phyloP scores from a whole-genome alignment of 1,284 basidiomycete species.

The Meira nashicola region DNA sequence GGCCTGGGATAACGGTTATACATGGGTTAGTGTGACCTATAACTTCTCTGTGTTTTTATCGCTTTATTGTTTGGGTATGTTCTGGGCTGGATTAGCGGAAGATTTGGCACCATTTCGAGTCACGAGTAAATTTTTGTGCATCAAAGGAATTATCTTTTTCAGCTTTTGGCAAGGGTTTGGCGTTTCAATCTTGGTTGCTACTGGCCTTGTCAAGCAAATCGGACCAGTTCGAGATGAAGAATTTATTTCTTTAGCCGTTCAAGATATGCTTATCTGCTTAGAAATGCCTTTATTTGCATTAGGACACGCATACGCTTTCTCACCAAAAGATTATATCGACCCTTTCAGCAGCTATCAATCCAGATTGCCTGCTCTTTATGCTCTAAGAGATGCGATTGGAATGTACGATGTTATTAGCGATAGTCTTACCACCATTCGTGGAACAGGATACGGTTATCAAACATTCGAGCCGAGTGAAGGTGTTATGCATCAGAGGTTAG shows the following conservation, averaged over 20 bases:
- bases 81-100: slow-evolving; percentile 44
- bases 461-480: slow-evolving; percentile 94
- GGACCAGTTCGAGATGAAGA: slow-evolving; percentile 79
- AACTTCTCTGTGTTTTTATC: slow-evolving; percentile 58
- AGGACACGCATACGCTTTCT: slow-evolving; percentile 82
- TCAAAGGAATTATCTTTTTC: slow-evolving; percentile 90
- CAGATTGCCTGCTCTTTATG: slow-evolving; percentile 57
- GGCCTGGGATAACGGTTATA: slow-evolving; percentile 76
- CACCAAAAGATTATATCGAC: slow-evolving; percentile 44
- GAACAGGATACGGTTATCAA: slow-evolving; percentile 87
- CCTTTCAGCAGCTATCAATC: slow-evolving; percentile 32
- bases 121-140: slow-evolving; percentile 70
- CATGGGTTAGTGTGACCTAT: slow-evolving; percentile 64
- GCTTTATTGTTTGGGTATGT: slow-evolving; percentile 48
- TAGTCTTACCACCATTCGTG: slow-evolving; percentile 72
- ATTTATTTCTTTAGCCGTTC: slow-evolving; percentile 44
- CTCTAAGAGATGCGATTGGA: slow-evolving; percentile 70
- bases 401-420: slow-evolving; percentile 83
- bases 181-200: slow-evolving; percentile 81
- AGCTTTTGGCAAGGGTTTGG: slow-evolving; percentile 88
- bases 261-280: slow-evolving; percentile 65
- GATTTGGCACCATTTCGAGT: slow-evolving; percentile 48
- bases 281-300: slow-evolving; percentile 98
- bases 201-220: slow-evolving; percentile 66
- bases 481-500: slow-evolving; percentile 64